Conservation (phyloP, 495 filamentous ascomycete genomes). For the Mytilinidion resinicola region DNA sequence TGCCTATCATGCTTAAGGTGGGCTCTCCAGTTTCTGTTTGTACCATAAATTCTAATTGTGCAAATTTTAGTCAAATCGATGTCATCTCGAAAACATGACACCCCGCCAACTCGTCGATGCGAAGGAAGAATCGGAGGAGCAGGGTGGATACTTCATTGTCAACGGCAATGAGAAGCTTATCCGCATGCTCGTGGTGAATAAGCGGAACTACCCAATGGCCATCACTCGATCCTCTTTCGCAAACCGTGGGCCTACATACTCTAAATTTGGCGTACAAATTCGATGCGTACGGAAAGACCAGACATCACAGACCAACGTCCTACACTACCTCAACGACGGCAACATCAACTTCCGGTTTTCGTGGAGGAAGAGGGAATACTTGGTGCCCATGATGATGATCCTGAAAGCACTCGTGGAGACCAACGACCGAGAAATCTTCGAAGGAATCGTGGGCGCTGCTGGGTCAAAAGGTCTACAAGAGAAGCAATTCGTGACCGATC, state of each 20-base stretch:
- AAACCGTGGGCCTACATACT: constrained; percentile 77
- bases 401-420: constrained; percentile 92
- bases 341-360: constrained; percentile 96
- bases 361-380: constrained; percentile 94
- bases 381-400: constrained; percentile 92
- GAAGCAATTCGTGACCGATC: constrained; percentile 91
- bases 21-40: neutral
- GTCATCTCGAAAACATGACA: constrained; percentile 77
- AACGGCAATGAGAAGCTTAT: constrained; percentile 97
- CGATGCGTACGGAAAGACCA: constrained; percentile 91
- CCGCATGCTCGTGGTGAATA: constrained; percentile 79
- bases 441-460: constrained; percentile 69
- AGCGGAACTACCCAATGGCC: constrained; percentile 90
- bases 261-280: constrained; percentile 81
- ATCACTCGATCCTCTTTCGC: constrained; percentile 84
- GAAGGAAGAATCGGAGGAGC: constrained; percentile 90
- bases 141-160: constrained; percentile 90
- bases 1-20: constrained; percentile 90
- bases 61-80: constrained; percentile 64
- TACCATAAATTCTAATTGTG: constrained; percentile 10
- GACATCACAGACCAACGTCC: constrained; percentile 92
- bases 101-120: constrained; percentile 73
- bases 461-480: constrained; percentile 62
- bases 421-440: constrained; percentile 92
- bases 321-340: constrained; percentile 92